phyloP scores from a whole-genome alignment of 768 basidiomycete genomes.

The Leccinellum albellum region DNA sequence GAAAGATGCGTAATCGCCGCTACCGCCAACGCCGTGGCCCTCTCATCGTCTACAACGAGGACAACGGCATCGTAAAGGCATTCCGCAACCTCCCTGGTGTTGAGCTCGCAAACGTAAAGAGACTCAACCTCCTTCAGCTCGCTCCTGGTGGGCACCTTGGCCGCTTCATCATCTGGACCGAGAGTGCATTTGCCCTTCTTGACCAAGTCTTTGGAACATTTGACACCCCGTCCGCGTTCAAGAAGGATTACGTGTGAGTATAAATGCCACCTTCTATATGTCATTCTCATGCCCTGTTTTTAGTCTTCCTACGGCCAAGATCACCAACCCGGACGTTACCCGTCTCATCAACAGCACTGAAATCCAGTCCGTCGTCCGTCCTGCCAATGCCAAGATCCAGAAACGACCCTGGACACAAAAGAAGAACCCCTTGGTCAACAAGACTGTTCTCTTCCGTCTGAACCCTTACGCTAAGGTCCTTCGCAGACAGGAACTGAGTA shows the following conservation, averaged over 20 bases:
- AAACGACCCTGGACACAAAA: slow-evolving; percentile 98
- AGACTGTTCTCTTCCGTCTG: slow-evolving; percentile 90
- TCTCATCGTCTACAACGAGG: slow-evolving; percentile 94
- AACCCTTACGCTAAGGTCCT: slow-evolving; percentile 98
- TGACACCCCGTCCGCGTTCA: slow-evolving; percentile 78
- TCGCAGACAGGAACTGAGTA: slow-evolving; percentile 84
- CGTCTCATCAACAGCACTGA: slow-evolving; percentile 97
- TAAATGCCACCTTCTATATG: neutral
- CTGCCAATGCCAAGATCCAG: slow-evolving; percentile 76
- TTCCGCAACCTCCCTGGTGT: slow-evolving; percentile 99
- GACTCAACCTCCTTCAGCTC: slow-evolving; percentile 96
- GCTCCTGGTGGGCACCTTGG: slow-evolving; percentile 99
- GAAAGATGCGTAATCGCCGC: slow-evolving; percentile 94
- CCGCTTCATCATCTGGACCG: slow-evolving; percentile 99
- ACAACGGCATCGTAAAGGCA: slow-evolving; percentile 95
- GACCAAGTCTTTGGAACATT: slow-evolving; percentile 96
- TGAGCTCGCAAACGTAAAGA: slow-evolving; percentile 90
- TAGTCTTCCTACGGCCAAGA: slow-evolving; percentile 94
- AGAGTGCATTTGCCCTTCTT: slow-evolving; percentile 86
- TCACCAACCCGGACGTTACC: slow-evolving; percentile 94
- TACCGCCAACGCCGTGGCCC: slow-evolving; percentile 97
- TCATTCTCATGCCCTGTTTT: neutral
- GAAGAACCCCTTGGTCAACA: slow-evolving; percentile 98
- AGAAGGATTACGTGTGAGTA: slow-evolving; percentile 84
- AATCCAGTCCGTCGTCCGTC: slow-evolving; percentile 95